Conservation (phyloP, 805 yeast genomes). For the Myxozyma kluyveri region DNA sequence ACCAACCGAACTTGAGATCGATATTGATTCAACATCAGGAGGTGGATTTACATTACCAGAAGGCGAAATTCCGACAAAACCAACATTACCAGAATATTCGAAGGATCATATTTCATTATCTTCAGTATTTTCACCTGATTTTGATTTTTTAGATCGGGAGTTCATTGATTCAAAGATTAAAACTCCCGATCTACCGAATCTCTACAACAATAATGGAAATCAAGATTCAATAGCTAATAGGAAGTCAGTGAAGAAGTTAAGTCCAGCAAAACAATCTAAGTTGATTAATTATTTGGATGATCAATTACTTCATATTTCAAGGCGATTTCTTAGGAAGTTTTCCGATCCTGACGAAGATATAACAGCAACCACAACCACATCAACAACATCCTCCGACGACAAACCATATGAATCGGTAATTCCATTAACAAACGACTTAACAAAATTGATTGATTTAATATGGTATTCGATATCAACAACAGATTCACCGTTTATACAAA, state of each 20-base stretch:
- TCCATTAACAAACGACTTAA: constrained; percentile 48
- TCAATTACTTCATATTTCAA: constrained; percentile 51
- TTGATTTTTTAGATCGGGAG: constrained; percentile 15
- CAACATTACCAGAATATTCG: not conserved
- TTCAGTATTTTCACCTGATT: constrained; percentile 22
- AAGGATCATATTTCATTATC: not conserved
- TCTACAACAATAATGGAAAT: not conserved
- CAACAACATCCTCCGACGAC: constrained; percentile 7
- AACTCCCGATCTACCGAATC: constrained; percentile 13
- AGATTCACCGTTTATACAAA: constrained; percentile 51
- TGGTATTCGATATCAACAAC: constrained; percentile 55
- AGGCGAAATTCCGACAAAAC: too few relatives aligned
- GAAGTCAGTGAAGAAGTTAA: not conserved
- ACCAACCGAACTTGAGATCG: too few relatives aligned
- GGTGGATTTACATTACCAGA: too few relatives aligned
- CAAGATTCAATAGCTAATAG: not conserved
- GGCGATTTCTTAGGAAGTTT: constrained; percentile 49
- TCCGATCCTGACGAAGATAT: not conserved
- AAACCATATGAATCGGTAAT: constrained; percentile 31
- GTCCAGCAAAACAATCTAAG: constrained; percentile 51
- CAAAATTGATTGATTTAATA: constrained; percentile 51
- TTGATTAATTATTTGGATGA: constrained; percentile 56
- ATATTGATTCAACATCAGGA: too few relatives aligned
- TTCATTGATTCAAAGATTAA: constrained; percentile 1
- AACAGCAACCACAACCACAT: constrained; percentile 3